Percentiles rank a stretch among this genome's conserved stretches.
phyloP scores from a whole-genome alignment of 768 basidiomycete genomes.

The Suillus clintonianus region DNA sequence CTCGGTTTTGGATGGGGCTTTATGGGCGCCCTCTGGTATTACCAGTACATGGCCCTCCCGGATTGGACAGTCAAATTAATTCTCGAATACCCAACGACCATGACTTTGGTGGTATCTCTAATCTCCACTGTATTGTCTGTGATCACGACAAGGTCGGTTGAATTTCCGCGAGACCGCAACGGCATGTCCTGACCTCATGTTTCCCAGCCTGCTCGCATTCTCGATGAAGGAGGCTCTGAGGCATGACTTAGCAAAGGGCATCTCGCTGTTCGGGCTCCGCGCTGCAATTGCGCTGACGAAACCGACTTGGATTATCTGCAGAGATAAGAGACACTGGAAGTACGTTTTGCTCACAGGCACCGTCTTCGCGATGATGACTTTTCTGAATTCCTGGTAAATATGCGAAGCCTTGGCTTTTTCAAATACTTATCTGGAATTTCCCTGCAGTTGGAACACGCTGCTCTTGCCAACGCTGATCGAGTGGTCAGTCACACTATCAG shows the following conservation, averaged over 20 bases:
- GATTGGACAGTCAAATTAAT: not conserved
- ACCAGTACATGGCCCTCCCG: not conserved
- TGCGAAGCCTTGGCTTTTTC: too few relatives aligned
- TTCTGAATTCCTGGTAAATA: not conserved
- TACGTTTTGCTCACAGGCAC: not conserved
- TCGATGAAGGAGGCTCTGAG: not conserved
- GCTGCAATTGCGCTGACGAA: not conserved
- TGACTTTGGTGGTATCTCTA: not conserved
- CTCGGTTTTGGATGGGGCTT: not conserved
- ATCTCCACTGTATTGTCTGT: not conserved
- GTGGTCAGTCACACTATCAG: not conserved
- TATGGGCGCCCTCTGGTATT: not conserved
- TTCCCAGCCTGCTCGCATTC: not conserved
- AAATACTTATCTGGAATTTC: too few relatives aligned
- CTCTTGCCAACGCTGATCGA: not conserved
- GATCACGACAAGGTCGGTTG: not conserved
- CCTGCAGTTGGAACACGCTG: too few relatives aligned
- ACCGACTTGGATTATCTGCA: not conserved
- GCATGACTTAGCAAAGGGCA: not conserved
- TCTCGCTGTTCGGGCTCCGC: not conserved
- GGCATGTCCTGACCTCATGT: not conserved
- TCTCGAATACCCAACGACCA: not conserved
- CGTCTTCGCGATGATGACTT: not conserved
- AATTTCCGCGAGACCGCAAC: not conserved
- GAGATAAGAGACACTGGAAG: not conserved